Evolutionary conservation across 1,284 basidiomycete species (phyloP), one percentile per base, ranked within the genome.

Genomic region (Phenoliferia sp.): DNA sequence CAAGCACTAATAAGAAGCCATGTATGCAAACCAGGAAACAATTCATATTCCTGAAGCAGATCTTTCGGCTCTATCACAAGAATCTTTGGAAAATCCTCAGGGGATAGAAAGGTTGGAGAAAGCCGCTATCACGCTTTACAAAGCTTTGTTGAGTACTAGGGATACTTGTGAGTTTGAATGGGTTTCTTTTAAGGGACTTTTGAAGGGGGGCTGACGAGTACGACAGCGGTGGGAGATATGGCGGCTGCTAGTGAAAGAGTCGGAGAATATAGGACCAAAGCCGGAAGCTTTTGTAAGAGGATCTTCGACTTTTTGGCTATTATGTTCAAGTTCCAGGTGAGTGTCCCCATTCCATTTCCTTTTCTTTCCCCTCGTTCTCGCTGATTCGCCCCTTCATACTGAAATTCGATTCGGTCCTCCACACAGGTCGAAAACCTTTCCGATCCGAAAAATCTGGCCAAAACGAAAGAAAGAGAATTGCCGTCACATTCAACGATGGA

Each of bases 111-210:
- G 84, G 26, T 82, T 97, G 29, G 95, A 99, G 79, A 84, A 84
- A 62, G 90, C 94, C 15, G 90, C 90, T 0, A 86, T 89, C 0
- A 88, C 90, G 63, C 82, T 99, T n/a, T 99, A 99, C 83, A 96
- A 96, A 78, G 94, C 94, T 1, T 81, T 99, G 19, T 87, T 92
- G 74, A 92, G 94, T 5, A 90, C 92, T n/a, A 83, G 88, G 70
- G 92, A 96, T 77, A 88, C 87, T 75, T 89, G 90, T 90, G 69
- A 33, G 63, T 55, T 29, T 22, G 12, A 33, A 26, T 16, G 26
- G 28, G 26, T 17, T 12, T 28, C 28, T 52, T 4, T 31, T 31
- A 19, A 17, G 29, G n/a, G 32, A 22, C 29, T 17, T 17, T 34
- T 31, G 19, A 2, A 4, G 19, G 35, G 10, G 34, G 29, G 26